Conservation (phyloP, 129 eudicot genomes). For the Flaveria brownii region DNA sequence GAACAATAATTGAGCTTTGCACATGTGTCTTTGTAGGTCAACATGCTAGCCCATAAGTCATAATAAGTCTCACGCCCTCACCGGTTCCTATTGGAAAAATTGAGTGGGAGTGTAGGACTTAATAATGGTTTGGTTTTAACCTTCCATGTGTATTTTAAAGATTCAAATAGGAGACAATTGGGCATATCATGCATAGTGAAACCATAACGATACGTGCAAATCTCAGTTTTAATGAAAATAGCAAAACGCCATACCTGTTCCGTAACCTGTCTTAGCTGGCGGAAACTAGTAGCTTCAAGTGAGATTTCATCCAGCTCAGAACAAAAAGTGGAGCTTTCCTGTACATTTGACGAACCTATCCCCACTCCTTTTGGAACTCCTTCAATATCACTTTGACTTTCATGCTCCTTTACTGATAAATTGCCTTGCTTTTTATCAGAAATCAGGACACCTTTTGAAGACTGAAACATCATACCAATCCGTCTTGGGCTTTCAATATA, state of each 20-base stretch:
- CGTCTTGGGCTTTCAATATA: conserved; percentile 25
- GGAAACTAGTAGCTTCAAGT: conserved; percentile 67
- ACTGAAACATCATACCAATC: conserved; percentile 36
- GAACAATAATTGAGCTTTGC: too few species aligned
- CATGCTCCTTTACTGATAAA: conserved; percentile 36
- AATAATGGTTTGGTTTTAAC: neutral
- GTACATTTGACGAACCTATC: conserved; percentile 44
- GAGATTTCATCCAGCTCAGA: conserved; percentile 59
- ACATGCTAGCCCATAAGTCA: neutral
- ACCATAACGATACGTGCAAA: neutral
- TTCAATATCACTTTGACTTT: conserved; percentile 40
- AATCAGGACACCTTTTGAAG: conserved; percentile 32
- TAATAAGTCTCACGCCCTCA: neutral
- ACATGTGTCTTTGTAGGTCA: too few species aligned
- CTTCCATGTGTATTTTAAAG: neutral
- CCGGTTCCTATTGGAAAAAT: too few species aligned
- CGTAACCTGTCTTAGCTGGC: conserved; percentile 68
- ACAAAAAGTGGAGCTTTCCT: conserved; percentile 47
- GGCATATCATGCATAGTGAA: neutral
- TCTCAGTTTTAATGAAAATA: neutral
- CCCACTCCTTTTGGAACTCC: conserved; percentile 37
- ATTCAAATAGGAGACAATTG: too few species aligned
- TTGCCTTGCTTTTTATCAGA: conserved; percentile 31
- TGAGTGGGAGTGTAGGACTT: neutral
- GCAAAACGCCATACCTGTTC: conserved; percentile 56